A percentile compares a stretch with the other conserved stretches of the same genome.
These are phyloP conservation scores for Aspergillus vadensis DNA, from an alignment of 2,329 filamentous ascomycete species.

Conservation along the genomic window DNA sequence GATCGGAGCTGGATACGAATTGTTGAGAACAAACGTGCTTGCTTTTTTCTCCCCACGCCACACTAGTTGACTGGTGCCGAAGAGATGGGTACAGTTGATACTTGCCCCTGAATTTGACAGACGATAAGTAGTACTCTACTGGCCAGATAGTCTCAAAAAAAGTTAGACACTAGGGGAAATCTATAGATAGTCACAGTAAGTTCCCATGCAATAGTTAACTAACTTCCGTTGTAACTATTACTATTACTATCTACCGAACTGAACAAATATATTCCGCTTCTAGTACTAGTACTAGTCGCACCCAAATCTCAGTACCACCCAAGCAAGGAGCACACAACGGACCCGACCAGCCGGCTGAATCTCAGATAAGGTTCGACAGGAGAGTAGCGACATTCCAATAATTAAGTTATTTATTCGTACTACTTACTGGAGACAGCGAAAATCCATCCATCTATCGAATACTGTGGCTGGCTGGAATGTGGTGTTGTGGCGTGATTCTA, in stretches of 20 bases:
- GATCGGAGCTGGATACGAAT: neutral
- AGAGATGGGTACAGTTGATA: neutral
- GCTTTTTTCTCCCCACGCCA: neutral
- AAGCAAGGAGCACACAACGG: neutral
- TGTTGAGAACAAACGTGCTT: neutral
- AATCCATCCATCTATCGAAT: neutral
- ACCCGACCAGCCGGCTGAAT: neutral
- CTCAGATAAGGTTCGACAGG: neutral
- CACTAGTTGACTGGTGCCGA: neutral
- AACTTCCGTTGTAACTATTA: too few relatives aligned
- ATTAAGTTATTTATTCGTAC: too few relatives aligned
- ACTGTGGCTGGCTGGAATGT: neutral
- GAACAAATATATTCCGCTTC: neutral
- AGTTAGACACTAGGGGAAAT: neutral
- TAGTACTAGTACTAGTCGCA: neutral
- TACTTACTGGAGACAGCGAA: neutral
- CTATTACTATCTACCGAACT: neutral
- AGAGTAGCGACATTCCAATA: neutral
- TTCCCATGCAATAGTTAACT: too few relatives aligned
- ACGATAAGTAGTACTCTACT: neutral
- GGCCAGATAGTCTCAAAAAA: neutral
- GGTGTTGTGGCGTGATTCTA: neutral
- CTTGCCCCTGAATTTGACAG: neutral
- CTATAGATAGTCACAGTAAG: neutral
- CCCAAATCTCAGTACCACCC: neutral